phyloP scores from a whole-genome alignment of 1,284 basidiomycete species.

The Earliella scabrosa region DNA sequence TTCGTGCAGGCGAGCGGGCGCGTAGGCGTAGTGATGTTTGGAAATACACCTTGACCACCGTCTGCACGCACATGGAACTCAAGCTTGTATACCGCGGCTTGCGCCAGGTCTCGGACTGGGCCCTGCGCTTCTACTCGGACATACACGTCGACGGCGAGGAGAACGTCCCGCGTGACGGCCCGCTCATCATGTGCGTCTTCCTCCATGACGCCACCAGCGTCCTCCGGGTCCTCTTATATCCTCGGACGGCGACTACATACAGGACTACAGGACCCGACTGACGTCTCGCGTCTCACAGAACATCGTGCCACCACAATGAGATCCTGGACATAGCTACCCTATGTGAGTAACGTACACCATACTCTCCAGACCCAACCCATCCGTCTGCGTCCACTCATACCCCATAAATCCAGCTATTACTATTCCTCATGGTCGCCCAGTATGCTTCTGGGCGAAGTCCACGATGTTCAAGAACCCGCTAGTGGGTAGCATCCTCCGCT shows the following conservation, averaged over 20 bases:
- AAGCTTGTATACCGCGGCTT: constrained; percentile 65
- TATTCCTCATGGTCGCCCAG: constrained; percentile 76
- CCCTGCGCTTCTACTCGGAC: constrained; percentile 72
- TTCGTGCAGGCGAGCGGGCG: too few relatives aligned
- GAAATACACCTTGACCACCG: background rate
- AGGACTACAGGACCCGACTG: too few relatives aligned
- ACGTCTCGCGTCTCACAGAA: constrained; percentile 44
- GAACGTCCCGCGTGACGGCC: constrained; percentile 82
- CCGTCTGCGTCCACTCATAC: constrained; percentile 11
- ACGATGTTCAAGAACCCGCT: constrained; percentile 84
- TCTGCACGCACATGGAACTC: constrained; percentile 42
- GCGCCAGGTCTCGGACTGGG: constrained; percentile 68
- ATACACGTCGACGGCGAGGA: constrained; percentile 69
- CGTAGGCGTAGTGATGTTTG: too few relatives aligned
- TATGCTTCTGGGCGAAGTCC: constrained; percentile 94
- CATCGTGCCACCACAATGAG: constrained; percentile 90
- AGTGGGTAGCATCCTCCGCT: constrained; percentile 73
- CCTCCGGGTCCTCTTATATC: too few relatives aligned
- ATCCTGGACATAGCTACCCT: constrained; percentile 84
- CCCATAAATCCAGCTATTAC: constrained; percentile 56
- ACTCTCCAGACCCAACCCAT: background rate
- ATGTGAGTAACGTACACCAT: constrained; percentile 54
- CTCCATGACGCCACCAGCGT: too few relatives aligned
- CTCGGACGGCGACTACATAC: too few relatives aligned
- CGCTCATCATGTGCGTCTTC: constrained; percentile 83